Evolutionary conservation across 352 stramenopile genomes (phyloP), one percentile per base, ranked within the genome.

Genomic region (Pelagophyceae sp.): DNA sequence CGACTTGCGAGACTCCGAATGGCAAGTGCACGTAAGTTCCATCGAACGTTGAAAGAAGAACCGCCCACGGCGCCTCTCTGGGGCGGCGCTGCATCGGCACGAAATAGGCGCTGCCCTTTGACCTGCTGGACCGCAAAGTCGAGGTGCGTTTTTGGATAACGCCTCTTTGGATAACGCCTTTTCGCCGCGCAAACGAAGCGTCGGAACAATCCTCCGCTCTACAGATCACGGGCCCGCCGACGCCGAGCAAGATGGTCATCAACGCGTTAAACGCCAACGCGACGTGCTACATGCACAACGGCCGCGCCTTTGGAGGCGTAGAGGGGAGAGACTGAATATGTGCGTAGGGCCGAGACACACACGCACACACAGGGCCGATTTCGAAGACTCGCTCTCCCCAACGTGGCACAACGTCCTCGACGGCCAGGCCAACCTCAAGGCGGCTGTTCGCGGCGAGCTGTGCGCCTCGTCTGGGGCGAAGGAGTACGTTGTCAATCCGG

Each of bases 261-360:
- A 98, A 98, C 83, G 94, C 92, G 19, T 86, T 98, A 76, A 98
- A 98, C 85, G 95, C 87, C 78, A 93, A 93, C 75, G 90, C 92
- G 67, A 84, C 45, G 23, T 23, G 45, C 23, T 54, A 54, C 23
- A 11, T 54, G 23, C 23, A 23, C 23, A 23, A 23, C 23, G 45
- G 45, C 11, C 45, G 45, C 11, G 11, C 45, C 45, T 54, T 54
- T 54, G 45, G 11, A 23, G 11, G 11, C 45, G 11, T 23, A 54
- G 23, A 54, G 23, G 23, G 45, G 23, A 54, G 45, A 54, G 23
- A 54, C 11, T 11, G 45, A 54, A 54, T 23, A 11, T 54, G 45
- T 54, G 11, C 45, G 45, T 23, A 70, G 11, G 19, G n/a, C n/a
- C 11, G 61, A 27, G 61, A 11, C 6, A 70, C n/a, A n/a, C n/a